phyloP scores from a whole-genome alignment of 2,329 filamentous ascomycete species.

The Torrubiella hemipterigena region DNA sequence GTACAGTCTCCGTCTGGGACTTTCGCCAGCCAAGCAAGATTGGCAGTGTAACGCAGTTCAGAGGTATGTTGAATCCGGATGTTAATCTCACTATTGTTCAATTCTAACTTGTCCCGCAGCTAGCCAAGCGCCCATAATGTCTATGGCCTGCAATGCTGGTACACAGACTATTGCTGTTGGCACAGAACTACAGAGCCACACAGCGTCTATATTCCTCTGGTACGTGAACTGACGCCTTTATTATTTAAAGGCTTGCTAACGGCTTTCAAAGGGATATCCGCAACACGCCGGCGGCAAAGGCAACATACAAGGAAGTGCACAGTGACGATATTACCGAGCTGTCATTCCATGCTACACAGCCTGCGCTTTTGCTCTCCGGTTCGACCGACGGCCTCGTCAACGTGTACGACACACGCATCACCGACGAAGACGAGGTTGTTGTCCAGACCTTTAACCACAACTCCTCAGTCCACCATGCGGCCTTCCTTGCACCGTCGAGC shows the following conservation, averaged over 20 bases:
- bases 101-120: conserved; percentile 17
- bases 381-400: conserved; percentile 73
- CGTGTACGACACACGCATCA: conserved; percentile 57
- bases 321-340: conserved; percentile 55
- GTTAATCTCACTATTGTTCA: too few species aligned
- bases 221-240: conserved; percentile 16
- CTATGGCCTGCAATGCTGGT: conserved; percentile 47
- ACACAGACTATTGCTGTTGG: conserved; percentile 56
- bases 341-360: conserved; percentile 45
- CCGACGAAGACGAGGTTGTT: conserved; percentile 66
- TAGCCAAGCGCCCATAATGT: conserved; percentile 42
- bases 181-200: conserved; percentile 57
- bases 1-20: conserved; percentile 56
- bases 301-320: conserved; percentile 52
- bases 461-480: conserved; percentile 62
- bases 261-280: conserved; percentile 47
- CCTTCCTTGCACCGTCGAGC: conserved; percentile 48
- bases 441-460: conserved; percentile 69
- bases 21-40: conserved; percentile 31
- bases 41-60: conserved; percentile 30
- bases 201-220: conserved; percentile 51
- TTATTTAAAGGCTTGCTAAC: neutral
- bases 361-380: conserved; percentile 57
- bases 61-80: conserved; percentile 31
- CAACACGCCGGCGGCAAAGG: conserved; percentile 29